phyloP scores from a whole-genome alignment of 2,329 filamentous ascomycete genomes.

The Parastagonospora avenae region DNA sequence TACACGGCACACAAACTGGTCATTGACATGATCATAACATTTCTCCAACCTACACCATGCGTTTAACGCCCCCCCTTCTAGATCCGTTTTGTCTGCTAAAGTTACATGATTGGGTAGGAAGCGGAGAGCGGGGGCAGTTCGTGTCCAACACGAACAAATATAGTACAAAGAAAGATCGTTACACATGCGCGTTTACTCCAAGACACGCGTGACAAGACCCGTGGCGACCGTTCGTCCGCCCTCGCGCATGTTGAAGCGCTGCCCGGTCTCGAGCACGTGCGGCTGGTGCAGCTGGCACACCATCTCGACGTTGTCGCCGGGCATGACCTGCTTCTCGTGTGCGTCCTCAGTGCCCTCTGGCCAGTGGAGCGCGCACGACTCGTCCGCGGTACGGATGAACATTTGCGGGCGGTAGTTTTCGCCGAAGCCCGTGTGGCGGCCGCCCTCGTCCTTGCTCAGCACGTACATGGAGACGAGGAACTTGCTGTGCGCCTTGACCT shows the following conservation, averaged over 20 bases:
- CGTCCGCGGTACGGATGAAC: conserved; percentile 87
- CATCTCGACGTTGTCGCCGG: conserved; percentile 99
- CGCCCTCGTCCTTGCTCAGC: conserved; percentile 96
- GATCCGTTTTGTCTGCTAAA: conserved; percentile 30
- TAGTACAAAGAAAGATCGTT: conserved; percentile 26
- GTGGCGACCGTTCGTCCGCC: conserved; percentile 69
- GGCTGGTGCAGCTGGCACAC: conserved; percentile 82
- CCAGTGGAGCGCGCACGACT: conserved; percentile 79
- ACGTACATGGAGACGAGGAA: conserved; percentile 98
- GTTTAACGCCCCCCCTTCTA: conserved; percentile 25
- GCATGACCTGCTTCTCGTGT: conserved; percentile 85
- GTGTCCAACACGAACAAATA: conserved; percentile 22
- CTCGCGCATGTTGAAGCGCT: conserved; percentile 98
- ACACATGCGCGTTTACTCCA: conserved; percentile 30
- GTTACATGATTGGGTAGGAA: conserved; percentile 28
- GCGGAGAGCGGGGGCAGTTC: conserved; percentile 26
- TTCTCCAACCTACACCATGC: conserved; percentile 21
- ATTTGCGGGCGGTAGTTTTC: conserved; percentile 97
- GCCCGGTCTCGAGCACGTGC: conserved; percentile 85
- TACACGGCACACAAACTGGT: not conserved
- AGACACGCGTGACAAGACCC: conserved; percentile 46
- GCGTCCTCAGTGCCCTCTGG: conserved; percentile 79
- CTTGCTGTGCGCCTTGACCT: conserved; percentile 83
- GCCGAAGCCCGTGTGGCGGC: conserved; percentile 92
- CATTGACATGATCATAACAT: conserved; percentile 20